These are phyloP conservation scores for Sphaerulina musiva DNA, from an alignment of 2,329 filamentous ascomycete species.

Conservation along the genomic window DNA sequence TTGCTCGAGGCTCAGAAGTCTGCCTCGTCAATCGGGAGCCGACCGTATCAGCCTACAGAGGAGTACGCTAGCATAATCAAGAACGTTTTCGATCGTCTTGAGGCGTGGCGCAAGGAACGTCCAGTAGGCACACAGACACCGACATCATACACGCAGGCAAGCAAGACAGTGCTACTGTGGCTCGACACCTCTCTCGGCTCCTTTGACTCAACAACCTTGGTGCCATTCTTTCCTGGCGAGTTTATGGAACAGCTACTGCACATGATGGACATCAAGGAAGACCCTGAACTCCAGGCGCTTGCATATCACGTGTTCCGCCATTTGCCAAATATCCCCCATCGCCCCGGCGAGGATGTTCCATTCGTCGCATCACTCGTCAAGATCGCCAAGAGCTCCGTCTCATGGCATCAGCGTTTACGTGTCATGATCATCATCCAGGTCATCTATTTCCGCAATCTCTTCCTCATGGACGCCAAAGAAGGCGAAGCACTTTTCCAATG, in stretches of 20 bases:
- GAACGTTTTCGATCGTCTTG: slow-evolving; percentile 70
- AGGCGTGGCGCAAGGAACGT: slow-evolving; percentile 80
- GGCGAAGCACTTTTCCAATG: slow-evolving; percentile 79
- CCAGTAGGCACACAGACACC: slow-evolving; percentile 84
- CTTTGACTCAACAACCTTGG: slow-evolving; percentile 84
- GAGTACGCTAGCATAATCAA: slow-evolving; percentile 68
- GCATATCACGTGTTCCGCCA: slow-evolving; percentile 97
- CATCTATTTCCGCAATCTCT: slow-evolving; percentile 93
- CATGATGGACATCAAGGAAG: slow-evolving; percentile 99
- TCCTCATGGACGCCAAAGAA: slow-evolving; percentile 69
- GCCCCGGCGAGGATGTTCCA: slow-evolving; percentile 71
- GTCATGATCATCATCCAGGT: slow-evolving; percentile 98
- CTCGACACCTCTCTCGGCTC: slow-evolving; percentile 85
- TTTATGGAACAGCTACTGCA: slow-evolving; percentile 92
- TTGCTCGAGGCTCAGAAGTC: slow-evolving; percentile 73
- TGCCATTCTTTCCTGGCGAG: slow-evolving; percentile 80
- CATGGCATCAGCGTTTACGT: slow-evolving; percentile 92
- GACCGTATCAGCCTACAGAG: slow-evolving; percentile 71
- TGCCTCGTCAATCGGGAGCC: slow-evolving; percentile 73
- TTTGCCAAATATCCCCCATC: slow-evolving; percentile 89
- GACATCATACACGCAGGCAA: slow-evolving; percentile 88
- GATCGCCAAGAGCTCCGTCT: slow-evolving; percentile 74
- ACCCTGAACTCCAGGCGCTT: slow-evolving; percentile 86
- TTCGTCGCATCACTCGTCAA: slow-evolving; percentile 83
- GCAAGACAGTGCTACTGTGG: slow-evolving; percentile 94